phyloP scores from a whole-genome alignment of 2,329 filamentous ascomycete species.

The Talaromyces sp. region DNA sequence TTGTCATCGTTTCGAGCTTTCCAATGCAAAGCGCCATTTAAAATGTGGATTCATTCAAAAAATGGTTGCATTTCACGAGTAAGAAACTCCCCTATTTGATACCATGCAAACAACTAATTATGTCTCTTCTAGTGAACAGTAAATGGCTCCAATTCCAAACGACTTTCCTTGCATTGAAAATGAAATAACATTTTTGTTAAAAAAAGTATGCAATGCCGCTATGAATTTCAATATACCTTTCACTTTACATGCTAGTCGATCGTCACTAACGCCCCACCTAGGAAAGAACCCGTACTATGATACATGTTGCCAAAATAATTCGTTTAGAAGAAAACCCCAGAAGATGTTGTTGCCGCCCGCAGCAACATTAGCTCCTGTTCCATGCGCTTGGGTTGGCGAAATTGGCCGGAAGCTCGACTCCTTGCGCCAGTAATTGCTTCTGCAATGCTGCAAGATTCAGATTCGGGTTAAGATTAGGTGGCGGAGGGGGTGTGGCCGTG shows the following conservation, averaged over 20 bases:
- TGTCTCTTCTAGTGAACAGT: neutral
- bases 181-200: neutral
- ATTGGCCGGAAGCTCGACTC: conserved; percentile 28
- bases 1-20: conserved; percentile 81
- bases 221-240: neutral
- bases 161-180: neutral
- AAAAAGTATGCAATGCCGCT: neutral
- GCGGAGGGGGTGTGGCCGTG: conserved; percentile 41
- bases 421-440: conserved; percentile 33
- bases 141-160: neutral
- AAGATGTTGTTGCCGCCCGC: conserved; percentile 13
- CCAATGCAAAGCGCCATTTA: conserved; percentile 85
- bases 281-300: neutral
- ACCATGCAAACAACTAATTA: neutral
- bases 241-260: neutral
- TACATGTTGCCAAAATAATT: neutral
- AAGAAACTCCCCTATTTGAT: neutral
- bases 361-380: conserved; percentile 27
- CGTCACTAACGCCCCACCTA: neutral
- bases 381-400: conserved; percentile 35
- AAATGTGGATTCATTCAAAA: conserved; percentile 20
- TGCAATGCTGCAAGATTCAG: conserved; percentile 32
- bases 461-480: conserved; percentile 31
- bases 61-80: neutral
- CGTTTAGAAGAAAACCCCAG: neutral